Evolutionary conservation across 23 red algal species (phyloP), one percentile per base, ranked within the genome.

Genomic region (Cyanidioschyzon merolae): DNA sequence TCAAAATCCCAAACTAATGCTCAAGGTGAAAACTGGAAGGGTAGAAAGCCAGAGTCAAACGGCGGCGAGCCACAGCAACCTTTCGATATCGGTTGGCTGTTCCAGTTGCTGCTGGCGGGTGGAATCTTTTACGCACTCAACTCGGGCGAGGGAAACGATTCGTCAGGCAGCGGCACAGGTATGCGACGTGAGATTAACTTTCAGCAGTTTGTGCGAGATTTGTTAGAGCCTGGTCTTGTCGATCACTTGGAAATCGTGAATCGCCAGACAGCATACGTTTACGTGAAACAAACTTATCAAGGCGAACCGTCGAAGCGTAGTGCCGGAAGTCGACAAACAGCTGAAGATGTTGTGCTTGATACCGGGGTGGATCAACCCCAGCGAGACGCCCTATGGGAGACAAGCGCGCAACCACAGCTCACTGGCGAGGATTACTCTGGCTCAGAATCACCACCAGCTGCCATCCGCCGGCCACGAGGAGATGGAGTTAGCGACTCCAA

Each of bases 231-330:
- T 7, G 88, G 88, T 37, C 40, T 89, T 30, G 94, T 98, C 21
- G 87, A 98, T 38, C 83, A 86, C 36, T 80, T 98, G 34, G 94
- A 98, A 79, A 87, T 98, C 30, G 94, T 87, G 38, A 91, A 98
- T 39, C 68, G 82, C 37, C 85, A 82, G 30, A 76, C 89, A 18
- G 88, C 88, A 15, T 68, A 85, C n/a, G 87, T 98, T 0, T 98
- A 92, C 67, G 57, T 91, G 0, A 81, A 81, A 30, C 7, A 15
- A 15, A 21, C 7, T 15, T 7, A 54, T 54, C 45, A 54, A 54
- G 45, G 12, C 45, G 45, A 54, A 54, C 45, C 45, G 7, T 7
- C 7, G 21, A 54, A 54, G 21, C n/a, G n/a, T n/a, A 54, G 45
- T 54, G 45, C 45, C 21, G 45, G 45, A 7, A 21, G 21, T 15